phyloP scores from a whole-genome alignment of 108 stramenopile species.

The Conticribra guillardii region DNA sequence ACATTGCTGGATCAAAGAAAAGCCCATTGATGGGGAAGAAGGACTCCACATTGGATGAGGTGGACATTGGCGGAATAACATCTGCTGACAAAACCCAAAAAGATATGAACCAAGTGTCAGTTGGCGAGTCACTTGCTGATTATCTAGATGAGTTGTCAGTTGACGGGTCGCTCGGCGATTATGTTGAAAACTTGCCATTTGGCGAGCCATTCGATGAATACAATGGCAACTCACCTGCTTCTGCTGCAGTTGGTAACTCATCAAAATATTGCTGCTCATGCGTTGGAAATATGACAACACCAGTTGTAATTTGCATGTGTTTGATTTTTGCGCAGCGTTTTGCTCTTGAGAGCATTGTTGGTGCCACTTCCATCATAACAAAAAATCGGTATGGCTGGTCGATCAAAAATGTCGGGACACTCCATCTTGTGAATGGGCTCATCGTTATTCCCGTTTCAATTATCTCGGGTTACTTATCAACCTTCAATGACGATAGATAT shows the following conservation, averaged over 20 bases:
- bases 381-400: slow-evolving; percentile 52
- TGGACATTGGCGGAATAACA: slow-evolving; percentile 9
- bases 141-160: slow-evolving; percentile 18
- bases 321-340: slow-evolving; percentile 51
- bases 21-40: slow-evolving; percentile 6
- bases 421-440: slow-evolving; percentile 47
- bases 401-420: slow-evolving; percentile 43
- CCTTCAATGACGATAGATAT: slow-evolving; percentile 37
- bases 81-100: too few relatives aligned
- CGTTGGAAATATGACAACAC: slow-evolving; percentile 35
- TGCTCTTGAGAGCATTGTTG: slow-evolving; percentile 47
- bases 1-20: not conserved
- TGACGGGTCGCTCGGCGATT: too few relatives aligned
- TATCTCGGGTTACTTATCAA: slow-evolving; percentile 41
- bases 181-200: too few relatives aligned
- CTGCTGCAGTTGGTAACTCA: not conserved
- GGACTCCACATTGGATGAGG: slow-evolving; percentile 4
- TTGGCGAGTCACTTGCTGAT: not conserved
- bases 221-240: too few relatives aligned
- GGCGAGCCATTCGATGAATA: too few relatives aligned
- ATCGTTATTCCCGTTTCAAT: slow-evolving; percentile 46
- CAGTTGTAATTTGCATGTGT: slow-evolving; percentile 52
- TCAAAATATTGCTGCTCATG: slow-evolving; percentile 21
- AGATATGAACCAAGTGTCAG: not conserved
- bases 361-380: slow-evolving; percentile 44